A percentile compares a stretch with the other conserved stretches of the same genome.
phyloP scores from a whole-genome alignment of 106 monocot genomes.

The Dendrobium huoshanense region DNA sequence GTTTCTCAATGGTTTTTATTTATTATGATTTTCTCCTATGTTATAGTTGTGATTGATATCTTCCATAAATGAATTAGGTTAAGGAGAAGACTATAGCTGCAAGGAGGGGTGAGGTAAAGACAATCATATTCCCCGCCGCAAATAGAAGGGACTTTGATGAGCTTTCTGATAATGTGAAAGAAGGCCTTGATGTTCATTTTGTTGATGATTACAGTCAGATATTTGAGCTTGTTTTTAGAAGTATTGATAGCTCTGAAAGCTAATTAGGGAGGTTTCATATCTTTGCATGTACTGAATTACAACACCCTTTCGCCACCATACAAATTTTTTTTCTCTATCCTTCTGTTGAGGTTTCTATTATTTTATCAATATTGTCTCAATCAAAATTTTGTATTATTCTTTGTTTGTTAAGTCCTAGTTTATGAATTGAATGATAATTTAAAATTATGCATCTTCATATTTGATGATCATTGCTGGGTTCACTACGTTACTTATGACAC shows the following conservation, averaged over 20 bases:
- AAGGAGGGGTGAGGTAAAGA: too few relatives aligned
- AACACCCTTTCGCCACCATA: not conserved
- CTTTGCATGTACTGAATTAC: not conserved
- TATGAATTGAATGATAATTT: too few relatives aligned
- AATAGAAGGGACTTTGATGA: conserved; percentile 93
- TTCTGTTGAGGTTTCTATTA: not conserved
- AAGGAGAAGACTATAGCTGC: conserved; percentile 81
- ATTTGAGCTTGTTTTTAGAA: conserved; percentile 67
- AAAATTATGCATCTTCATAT: too few relatives aligned
- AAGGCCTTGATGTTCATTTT: conserved; percentile 91
- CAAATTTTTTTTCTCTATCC: not conserved
- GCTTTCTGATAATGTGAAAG: conserved; percentile 78
- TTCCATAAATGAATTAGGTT: conserved; percentile 47
- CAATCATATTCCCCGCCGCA: conserved; percentile 56
- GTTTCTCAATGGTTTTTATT: not conserved
- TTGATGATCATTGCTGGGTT: too few relatives aligned
- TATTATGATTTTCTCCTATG: not conserved
- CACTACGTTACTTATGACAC: too few relatives aligned
- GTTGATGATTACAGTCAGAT: conserved; percentile 75
- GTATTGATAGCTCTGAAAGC: conserved; percentile 3
- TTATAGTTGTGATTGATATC: not conserved
- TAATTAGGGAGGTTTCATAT: not conserved
- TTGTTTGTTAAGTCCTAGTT: not conserved
- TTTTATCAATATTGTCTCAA: not conserved
- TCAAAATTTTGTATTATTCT: not conserved